Conservation (phyloP, 306 rosid species). For the Parietaria judaica region DNA sequence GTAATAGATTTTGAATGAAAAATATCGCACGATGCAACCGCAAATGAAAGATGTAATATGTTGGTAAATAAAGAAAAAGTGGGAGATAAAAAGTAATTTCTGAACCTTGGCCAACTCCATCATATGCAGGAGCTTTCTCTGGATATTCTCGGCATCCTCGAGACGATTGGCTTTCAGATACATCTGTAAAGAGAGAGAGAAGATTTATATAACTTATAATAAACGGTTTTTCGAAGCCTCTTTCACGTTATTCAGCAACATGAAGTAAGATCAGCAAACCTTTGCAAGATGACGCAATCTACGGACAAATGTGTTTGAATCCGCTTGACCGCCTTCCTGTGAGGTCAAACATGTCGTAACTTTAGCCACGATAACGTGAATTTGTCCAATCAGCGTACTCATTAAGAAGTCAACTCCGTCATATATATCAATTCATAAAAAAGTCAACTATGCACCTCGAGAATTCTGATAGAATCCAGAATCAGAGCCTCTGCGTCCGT, state of each 20-base stretch:
- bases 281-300: constrained; percentile 72
- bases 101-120: constrained; percentile 77
- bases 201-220: constrained; percentile 12
- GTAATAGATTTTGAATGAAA: too few relatives aligned
- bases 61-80: constrained; percentile 8
- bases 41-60: too few relatives aligned
- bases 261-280: constrained; percentile 34
- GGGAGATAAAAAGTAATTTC: background rate
- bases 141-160: constrained; percentile 64
- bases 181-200: constrained; percentile 30
- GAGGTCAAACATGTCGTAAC: constrained; percentile 20
- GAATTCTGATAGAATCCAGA: constrained; percentile 64
- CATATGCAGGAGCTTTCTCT: constrained; percentile 67
- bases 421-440: too few relatives aligned
- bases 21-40: too few relatives aligned
- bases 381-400: background rate
- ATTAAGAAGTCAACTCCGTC: too few relatives aligned
- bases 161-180: constrained; percentile 52
- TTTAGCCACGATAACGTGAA: constrained; percentile 15
- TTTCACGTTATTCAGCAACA: background rate
- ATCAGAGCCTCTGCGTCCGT: constrained; percentile 60
- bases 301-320: constrained; percentile 48
- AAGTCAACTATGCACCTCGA: constrained; percentile 52
- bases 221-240: background rate
- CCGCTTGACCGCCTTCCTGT: constrained; percentile 70